Percentiles rank a stretch among this genome's conserved stretches.
These are phyloP conservation scores for Neonectria magnoliae DNA, from an alignment of 2,329 filamentous ascomycete genomes.

Conservation along the genomic window DNA sequence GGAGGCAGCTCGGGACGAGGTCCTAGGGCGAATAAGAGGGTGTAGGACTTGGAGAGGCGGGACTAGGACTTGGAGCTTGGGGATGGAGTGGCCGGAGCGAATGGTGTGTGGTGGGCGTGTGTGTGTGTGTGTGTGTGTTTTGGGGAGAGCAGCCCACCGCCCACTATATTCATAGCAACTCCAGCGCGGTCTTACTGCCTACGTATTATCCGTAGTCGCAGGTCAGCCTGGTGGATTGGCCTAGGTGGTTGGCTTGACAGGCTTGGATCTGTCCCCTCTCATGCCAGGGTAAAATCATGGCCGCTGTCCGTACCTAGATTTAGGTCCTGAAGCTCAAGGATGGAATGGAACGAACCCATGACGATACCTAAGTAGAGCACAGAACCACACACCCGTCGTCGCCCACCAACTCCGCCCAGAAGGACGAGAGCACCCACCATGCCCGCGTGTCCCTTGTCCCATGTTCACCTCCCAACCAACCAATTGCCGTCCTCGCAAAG, in stretches of 20 bases:
- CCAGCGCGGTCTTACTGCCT: not conserved
- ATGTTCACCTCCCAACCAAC: slow-evolving; percentile 7
- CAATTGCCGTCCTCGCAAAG: slow-evolving; percentile 24
- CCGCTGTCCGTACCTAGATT: no score
- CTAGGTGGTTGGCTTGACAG: no score
- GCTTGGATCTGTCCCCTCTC: no score
- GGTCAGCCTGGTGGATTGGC: not conserved
- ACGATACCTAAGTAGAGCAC: no score
- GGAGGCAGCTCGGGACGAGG: slow-evolving; percentile 43
- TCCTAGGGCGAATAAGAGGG: slow-evolving; percentile 44
- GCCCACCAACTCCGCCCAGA: not conserved
- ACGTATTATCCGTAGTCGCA: not conserved
- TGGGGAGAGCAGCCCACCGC: not conserved
- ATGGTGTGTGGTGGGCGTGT: not conserved
- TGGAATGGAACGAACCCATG: no score
- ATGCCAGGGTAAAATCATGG: no score
- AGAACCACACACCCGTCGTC: no score
- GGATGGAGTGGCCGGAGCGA: slow-evolving; percentile 1
- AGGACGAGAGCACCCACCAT: not conserved
- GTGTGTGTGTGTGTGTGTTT: not conserved
- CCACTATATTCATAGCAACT: not conserved
- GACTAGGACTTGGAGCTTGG: slow-evolving; percentile 40
- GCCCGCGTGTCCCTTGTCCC: not conserved
- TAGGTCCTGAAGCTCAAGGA: no score
- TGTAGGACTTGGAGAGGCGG: slow-evolving; percentile 43